Conservation (phyloP, 805 yeast species). For the Saccharomycopsis sp. region DNA sequence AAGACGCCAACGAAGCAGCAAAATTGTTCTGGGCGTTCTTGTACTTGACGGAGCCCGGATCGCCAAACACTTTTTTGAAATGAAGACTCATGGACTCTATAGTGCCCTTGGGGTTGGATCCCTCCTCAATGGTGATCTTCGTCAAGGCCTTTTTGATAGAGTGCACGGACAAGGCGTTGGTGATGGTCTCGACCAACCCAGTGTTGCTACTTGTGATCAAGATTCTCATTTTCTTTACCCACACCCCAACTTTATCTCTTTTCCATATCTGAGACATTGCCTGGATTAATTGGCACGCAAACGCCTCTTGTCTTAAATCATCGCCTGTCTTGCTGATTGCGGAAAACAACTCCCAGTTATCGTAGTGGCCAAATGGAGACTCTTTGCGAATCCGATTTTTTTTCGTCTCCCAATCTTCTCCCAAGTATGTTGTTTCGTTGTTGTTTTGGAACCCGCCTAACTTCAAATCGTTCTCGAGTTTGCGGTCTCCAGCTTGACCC, state of each 20-base stretch:
- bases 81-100: constrained; percentile 73
- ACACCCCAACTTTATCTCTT: constrained; percentile 54
- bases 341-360: constrained; percentile 91
- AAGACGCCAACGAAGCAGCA: constrained; percentile 80
- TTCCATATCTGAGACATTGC: constrained; percentile 84
- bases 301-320: constrained; percentile 93
- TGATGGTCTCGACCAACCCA: constrained; percentile 92
- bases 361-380: constrained; percentile 75
- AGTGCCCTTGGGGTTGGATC: constrained; percentile 60
- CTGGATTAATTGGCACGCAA: constrained; percentile 89
- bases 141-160: constrained; percentile 91
- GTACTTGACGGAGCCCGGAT: constrained; percentile 42
- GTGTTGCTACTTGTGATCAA: constrained; percentile 83
- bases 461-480: constrained; percentile 85
- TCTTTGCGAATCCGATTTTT: constrained; percentile 69
- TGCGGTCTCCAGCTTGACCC: constrained; percentile 83
- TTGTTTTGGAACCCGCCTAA: constrained; percentile 55
- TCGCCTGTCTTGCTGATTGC: constrained; percentile 96
- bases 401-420: constrained; percentile 89
- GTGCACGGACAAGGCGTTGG: constrained; percentile 88
- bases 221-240: constrained; percentile 93
- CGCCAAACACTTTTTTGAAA: constrained; percentile 69
- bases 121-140: constrained; percentile 54
- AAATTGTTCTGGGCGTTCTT: constrained; percentile 77
- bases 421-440: constrained; percentile 47